phyloP scores from a whole-genome alignment of 2,329 filamentous ascomycete genomes.

The Chaetomiaceae sp. region DNA sequence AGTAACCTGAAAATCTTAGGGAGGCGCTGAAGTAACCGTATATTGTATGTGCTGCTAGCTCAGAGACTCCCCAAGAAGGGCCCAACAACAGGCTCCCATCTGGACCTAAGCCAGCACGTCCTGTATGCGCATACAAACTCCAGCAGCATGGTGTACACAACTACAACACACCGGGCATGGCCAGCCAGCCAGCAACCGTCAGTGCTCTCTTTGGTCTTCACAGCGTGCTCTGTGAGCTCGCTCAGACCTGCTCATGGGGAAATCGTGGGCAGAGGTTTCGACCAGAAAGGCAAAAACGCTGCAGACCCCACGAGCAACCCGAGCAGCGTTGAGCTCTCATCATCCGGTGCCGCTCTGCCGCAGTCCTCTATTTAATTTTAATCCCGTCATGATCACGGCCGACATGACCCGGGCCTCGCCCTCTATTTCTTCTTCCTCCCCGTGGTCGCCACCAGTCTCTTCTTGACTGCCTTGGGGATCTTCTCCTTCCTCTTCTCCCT shows the following conservation, averaged over 20 bases:
- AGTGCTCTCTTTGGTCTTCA: conserved; percentile 61
- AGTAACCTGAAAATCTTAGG: no score
- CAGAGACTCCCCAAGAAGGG: no score
- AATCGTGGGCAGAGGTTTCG: conserved; percentile 35
- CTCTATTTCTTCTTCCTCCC: conserved; percentile 58
- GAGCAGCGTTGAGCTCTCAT: conserved; percentile 25
- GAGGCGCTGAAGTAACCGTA: no score
- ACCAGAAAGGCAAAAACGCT: conserved; percentile 22
- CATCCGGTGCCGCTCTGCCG: conserved; percentile 24
- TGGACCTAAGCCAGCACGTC: no score
- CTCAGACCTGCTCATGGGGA: conserved; percentile 35
- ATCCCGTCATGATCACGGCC: no score
- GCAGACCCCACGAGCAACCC: conserved; percentile 3
- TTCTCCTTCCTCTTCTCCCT: conserved; percentile 89
- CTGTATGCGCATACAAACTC: no score
- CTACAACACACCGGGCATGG: background rate
- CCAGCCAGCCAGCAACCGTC: conserved; percentile 32
- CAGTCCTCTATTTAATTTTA: no score
- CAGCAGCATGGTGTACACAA: no score
- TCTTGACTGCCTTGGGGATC: conserved; percentile 95
- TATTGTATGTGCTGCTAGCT: no score
- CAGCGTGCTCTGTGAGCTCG: conserved; percentile 28
- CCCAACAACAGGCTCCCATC: no score
- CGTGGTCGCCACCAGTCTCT: conserved; percentile 66
- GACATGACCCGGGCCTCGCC: background rate